Percentiles rank a stretch among this genome's conserved stretches.
Conservation (phyloP, 768 basidiomycete genomes). For the Pulveroboletus frians region DNA sequence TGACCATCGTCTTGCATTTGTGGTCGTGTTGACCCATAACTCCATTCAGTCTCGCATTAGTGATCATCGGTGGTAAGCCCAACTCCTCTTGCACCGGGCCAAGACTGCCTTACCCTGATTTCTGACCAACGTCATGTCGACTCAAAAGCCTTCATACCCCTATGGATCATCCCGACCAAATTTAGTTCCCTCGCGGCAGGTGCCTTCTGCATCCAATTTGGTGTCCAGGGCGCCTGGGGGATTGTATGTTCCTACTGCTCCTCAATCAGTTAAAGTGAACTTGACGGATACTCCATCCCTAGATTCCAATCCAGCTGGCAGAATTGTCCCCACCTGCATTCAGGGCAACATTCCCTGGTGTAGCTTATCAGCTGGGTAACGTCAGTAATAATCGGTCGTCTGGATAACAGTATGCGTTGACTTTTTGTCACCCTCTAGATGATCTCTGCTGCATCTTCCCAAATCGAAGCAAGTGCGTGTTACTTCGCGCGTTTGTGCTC, state of each 20-base stretch:
- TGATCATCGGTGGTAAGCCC: slow-evolving; percentile 33
- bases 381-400: slow-evolving; percentile 15
- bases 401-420: background rate
- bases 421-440: slow-evolving; percentile 32
- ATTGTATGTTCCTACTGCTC: slow-evolving; percentile 45
- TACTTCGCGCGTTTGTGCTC: background rate
- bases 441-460: slow-evolving; percentile 68
- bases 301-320: slow-evolving; percentile 72
- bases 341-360: slow-evolving; percentile 82
- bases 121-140: background rate
- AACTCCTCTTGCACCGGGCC: no score
- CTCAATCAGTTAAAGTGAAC: background rate
- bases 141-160: slow-evolving; percentile 52
- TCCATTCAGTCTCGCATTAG: slow-evolving; percentile 17
- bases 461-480: slow-evolving; percentile 34
- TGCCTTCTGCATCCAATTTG: slow-evolving; percentile 82
- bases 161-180: slow-evolving; percentile 74
- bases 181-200: slow-evolving; percentile 72
- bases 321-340: slow-evolving; percentile 88
- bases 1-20: background rate
- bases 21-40: background rate
- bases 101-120: background rate
- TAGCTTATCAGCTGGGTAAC: slow-evolving; percentile 81
- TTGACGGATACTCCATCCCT: background rate
- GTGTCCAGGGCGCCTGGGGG: slow-evolving; percentile 90